Evolutionary conservation across 345 rosid species (phyloP), one percentile per base, ranked within the genome.

Genomic region (Cardamine resedifolia): DNA sequence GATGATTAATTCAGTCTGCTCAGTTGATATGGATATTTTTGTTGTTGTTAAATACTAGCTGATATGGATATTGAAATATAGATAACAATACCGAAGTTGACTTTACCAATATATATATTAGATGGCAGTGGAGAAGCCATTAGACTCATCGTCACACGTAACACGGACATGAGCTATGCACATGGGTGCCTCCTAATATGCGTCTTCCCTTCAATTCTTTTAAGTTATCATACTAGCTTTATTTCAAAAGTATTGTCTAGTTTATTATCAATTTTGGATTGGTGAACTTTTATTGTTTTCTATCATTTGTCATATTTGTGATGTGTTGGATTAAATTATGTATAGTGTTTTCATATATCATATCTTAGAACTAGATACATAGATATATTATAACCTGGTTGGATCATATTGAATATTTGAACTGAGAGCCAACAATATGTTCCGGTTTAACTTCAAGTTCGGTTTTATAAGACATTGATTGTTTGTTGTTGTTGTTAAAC

Each of bases 101-200:
- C 55, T 49, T 49, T 49, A 20, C 20, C 51, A 19, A 7, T 19
- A 47, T 45, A 7, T 47, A 45, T 45, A 47, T 43, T 15, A 43
- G 47, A 43, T n/a, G 47, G 18, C 1, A 43, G 47, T 15, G 4
- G 47, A 43, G 47, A 43, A n/a, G 47, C 6, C 19, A 14, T 43
- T 57, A 18, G 26, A 57, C 43, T 18, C 15, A 16, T 30, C n/a
- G n/a, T n/a, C n/a, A n/a, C n/a, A n/a, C n/a, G 50, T 26, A 15
- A 62, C 52, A 62, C 50, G 66, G 5, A 5, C 66, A 62, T 52
- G 52, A 62, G 66, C 36, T 21, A 43, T 26, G 23, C 52, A 62
- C 66, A 43, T 62, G 66, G 66, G 23, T 43, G 16, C 36, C 66
- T 62, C 23, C 36, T 61, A 23, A 20, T 2, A 7, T 36, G 51